Base-by-base conservation (phyloP, 2,329 filamentous ascomycete genomes). In the Aureobasidium pullulans region DNA sequence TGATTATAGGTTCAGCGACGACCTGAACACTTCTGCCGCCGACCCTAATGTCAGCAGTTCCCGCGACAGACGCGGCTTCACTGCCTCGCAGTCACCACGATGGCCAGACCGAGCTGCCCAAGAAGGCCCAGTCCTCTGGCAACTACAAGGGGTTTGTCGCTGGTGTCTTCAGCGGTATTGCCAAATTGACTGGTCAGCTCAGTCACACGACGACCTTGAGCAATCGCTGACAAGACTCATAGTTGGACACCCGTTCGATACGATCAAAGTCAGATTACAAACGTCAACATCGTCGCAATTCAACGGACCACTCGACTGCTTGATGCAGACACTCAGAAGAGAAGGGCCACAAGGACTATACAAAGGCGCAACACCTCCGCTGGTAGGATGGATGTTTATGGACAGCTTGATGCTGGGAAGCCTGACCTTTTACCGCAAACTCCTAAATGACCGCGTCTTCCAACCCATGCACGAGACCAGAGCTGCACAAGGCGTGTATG, bases 341-440 rank as follows among this genome's bases (percentile, higher is more conserved):
- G 94, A 99, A 74, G 93, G 93, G 49, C 75, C 95, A 48, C 76
- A 81, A 53, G 94, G 90, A 3, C 79, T 99, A 43, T 99, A 97
- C 81, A 99, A 97, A 77, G 92, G 93, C 67, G 91, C 91, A 10
- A 66, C 66, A 19, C 93, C 93, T 59, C 94, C 94, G 56, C 79
- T 97, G 50, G 84, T 96, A 54, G 94, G 94, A 67, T 97, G 94
- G 94, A 96, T 97, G 88, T 90, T 95, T 69, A 97, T 97, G 93
- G 94, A 99, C 77, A 85, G 81, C 58, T 72, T 87, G 77, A 96
- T 97, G 92, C 82, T 97, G 36, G 94, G 94, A 43, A 95, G 89
- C 16, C 79, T 99, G 65, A 96, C 89, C 28, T 82, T 96, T 52
- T 97, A 97, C 77, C 88, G 93, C 39, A 87, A 89, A 49, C 73